Percentiles rank a stretch among this genome's conserved stretches.
These are phyloP conservation scores for Nothophoma quercina DNA, from an alignment of 2,329 filamentous ascomycete species.

Conservation along the genomic window DNA sequence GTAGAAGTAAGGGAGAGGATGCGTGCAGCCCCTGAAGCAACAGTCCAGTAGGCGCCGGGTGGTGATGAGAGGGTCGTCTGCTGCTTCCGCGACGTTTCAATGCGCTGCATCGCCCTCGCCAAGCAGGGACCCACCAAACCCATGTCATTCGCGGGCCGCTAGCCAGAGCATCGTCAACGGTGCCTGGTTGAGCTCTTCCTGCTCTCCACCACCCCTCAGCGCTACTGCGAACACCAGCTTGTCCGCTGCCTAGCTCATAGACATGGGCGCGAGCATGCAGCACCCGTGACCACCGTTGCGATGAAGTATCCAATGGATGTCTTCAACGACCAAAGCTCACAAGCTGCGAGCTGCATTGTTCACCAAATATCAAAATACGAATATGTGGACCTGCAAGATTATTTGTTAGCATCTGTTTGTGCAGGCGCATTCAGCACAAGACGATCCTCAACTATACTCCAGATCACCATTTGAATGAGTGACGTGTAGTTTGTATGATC, in stretches of 20 bases:
- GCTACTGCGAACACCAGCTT: slow-evolving; percentile 20
- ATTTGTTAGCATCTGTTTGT: too few species aligned
- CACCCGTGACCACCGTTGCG: too few species aligned
- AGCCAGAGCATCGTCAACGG: slow-evolving; percentile 6
- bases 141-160: slow-evolving; percentile 18
- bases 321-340: not conserved
- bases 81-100: slow-evolving; percentile 20
- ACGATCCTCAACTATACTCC: too few species aligned
- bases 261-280: not conserved
- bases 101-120: slow-evolving; percentile 16
- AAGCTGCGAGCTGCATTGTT: not conserved
- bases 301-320: too few species aligned
- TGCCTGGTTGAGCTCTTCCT: slow-evolving; percentile 5
- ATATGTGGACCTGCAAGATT: not conserved
- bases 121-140: slow-evolving; percentile 9
- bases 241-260: slow-evolving; percentile 1
- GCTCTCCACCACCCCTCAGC: slow-evolving; percentile 18
- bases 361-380: not conserved
- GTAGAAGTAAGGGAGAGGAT: not conserved
- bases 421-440: not conserved
- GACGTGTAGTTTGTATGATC: too few species aligned
- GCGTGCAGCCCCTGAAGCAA: slow-evolving; percentile 15
- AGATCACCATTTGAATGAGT: too few species aligned
- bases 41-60: slow-evolving; percentile 13
- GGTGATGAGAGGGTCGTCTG: slow-evolving; percentile 10